Evolutionary conservation across 345 rosid genomes (phyloP), one percentile per base, ranked within the genome.

Genomic region (Diplotaxis tenuifolia): DNA sequence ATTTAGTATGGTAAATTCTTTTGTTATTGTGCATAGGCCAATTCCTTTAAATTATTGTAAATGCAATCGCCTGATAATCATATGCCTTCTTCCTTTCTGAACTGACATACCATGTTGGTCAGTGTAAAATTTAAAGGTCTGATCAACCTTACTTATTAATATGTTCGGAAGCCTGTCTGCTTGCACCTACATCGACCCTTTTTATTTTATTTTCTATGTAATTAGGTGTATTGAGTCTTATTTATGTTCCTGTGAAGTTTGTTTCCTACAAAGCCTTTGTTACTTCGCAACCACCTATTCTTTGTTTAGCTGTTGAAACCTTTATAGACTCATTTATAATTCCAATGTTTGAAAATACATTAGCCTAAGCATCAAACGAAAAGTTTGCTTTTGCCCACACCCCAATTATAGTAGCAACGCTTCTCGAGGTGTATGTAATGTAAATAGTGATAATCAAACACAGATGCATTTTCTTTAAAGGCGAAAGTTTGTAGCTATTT

Each of bases 361-460:
- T 75, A 75, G 79, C 29, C n/a, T 31, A 28, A 70, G 65, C 42
- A 45, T 58, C 18, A 49, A 27, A 61, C 23, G 62, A 4, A 52
- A 12, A 28, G 28, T 68, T 52, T 68, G 27, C 62, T 74, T n/a
- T n/a, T n/a, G n/a, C n/a, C n/a, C 27, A 27, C 77, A 57, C 64
- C 40, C 40, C 57, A 62, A 42, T 75, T n/a, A n/a, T 68, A 68
- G 70, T 69, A 40, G 52, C 58, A 25, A 75, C 54, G 52, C 53
- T 54, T 54, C 54, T 68, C 29, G 52, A 62, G 59, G 65, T 59
- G 54, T 10, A 40, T 52, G 57, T 62, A n/a, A n/a, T n/a, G n/a
- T n/a, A 21, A 61, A 52, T 53, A 62, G 42, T 75, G 53, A 69
- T 42, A 40, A 65, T 42, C 25, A 21, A n/a, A 65, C 32, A 28